Conservation (phyloP, 108 stramenopile genomes). For the Pseudonitzschia pungens region DNA sequence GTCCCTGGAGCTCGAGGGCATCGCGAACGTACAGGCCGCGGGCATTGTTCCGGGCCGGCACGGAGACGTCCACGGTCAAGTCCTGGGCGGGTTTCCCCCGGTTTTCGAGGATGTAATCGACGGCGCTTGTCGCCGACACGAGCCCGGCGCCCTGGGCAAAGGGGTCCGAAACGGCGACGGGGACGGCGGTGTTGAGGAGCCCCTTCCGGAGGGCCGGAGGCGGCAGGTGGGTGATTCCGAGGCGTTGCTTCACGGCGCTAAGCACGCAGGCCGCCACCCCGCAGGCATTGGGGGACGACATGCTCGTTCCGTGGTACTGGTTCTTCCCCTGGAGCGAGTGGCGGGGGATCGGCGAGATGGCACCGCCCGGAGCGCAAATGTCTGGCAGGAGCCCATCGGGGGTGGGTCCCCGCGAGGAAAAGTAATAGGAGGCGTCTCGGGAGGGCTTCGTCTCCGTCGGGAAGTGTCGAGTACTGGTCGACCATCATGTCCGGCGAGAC, state of each 20-base stretch:
- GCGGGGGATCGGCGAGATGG: constrained; percentile 83
- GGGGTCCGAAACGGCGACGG: constrained; percentile 28
- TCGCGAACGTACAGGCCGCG: constrained; percentile 87
- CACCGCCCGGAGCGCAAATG: constrained; percentile 89
- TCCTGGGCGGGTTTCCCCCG: constrained; percentile 31
- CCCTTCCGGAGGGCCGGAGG: constrained; percentile 67
- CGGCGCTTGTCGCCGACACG: constrained; percentile 29
- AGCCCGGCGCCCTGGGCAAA: constrained; percentile 39
- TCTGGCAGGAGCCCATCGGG: constrained; percentile 77
- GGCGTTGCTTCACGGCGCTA: constrained; percentile 63
- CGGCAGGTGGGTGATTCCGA: constrained; percentile 39
- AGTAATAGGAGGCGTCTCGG: constrained; percentile 72
- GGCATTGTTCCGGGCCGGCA: constrained; percentile 30
- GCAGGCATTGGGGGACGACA: constrained; percentile 74
- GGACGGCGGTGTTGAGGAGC: constrained; percentile 70
- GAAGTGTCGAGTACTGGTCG: constrained; percentile 46
- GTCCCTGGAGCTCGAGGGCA: constrained; percentile 31
- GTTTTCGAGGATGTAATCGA: constrained; percentile 19
- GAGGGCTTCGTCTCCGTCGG: constrained; percentile 25
- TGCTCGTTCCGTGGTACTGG: constrained; percentile 91
- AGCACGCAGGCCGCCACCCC: constrained; percentile 84
- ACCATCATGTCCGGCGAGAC: constrained; percentile 77
- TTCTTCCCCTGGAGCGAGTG: constrained; percentile 75
- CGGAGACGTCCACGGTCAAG: constrained; percentile 2
- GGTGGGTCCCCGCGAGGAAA: constrained; percentile 84